phyloP scores from a whole-genome alignment of 495 filamentous ascomycete genomes.

The Barbatosphaeria neglecta region DNA sequence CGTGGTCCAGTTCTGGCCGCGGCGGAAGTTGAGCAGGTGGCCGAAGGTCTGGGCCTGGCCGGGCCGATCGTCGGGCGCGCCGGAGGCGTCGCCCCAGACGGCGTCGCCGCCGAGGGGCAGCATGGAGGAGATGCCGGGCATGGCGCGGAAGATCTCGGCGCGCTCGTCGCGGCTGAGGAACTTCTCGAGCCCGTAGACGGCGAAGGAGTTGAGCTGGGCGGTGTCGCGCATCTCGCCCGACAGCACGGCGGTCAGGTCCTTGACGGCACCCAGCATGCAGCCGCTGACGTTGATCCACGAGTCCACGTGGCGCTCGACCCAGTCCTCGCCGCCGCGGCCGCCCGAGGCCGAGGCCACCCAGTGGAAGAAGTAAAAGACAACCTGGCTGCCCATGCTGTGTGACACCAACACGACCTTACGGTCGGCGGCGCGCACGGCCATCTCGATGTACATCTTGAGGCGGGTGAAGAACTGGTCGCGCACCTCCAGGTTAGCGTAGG shows the following conservation, averaged over 20 bases:
- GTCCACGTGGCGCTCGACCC: constrained; percentile 85
- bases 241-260: constrained; percentile 80
- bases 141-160: constrained; percentile 87
- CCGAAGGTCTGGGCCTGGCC: constrained; percentile 64
- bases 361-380: constrained; percentile 92
- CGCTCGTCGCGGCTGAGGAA: constrained; percentile 84
- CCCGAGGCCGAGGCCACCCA: constrained; percentile 79
- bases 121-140: constrained; percentile 96
- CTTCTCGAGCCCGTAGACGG: constrained; percentile 92
- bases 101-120: constrained; percentile 89
- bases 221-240: constrained; percentile 98
- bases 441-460: constrained; percentile 82
- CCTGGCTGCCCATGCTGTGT: constrained; percentile 95
- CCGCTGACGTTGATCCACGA: constrained; percentile 97
- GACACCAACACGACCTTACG: constrained; percentile 81
- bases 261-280: constrained; percentile 92
- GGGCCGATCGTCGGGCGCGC: constrained; percentile 80
- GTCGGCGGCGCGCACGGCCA: constrained; percentile 51
- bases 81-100: constrained; percentile 83
- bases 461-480: constrained; percentile 90
- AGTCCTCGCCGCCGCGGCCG: constrained; percentile 70
- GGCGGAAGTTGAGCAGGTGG: constrained; percentile 76
- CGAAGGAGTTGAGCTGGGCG: constrained; percentile 92
- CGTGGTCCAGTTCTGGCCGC: constrained; percentile 40
- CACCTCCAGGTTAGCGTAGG: constrained; percentile 75